Conservation (phyloP, 441 rosid genomes). For the Flueggea neowawraea region DNA sequence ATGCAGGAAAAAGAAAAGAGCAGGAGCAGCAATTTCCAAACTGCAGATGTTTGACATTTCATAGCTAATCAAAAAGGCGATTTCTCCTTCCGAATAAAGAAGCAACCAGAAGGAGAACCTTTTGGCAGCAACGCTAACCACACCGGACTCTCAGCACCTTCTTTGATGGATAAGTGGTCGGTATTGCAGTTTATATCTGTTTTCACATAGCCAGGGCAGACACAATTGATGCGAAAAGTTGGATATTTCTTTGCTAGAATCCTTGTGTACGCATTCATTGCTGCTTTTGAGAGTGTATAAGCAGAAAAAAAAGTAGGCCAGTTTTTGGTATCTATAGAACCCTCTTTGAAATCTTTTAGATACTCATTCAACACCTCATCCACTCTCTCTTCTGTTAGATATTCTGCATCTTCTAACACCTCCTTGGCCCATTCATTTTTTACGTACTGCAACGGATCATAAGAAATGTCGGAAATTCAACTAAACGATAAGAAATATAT, state of each 20-base stretch:
- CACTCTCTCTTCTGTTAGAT: constrained; percentile 33
- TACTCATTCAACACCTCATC: constrained; percentile 24
- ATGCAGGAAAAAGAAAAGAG: too few relatives aligned
- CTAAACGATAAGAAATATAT: too few relatives aligned
- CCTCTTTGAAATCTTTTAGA: constrained; percentile 31
- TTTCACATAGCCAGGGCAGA: constrained; percentile 37
- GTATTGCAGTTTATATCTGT: constrained; percentile 29
- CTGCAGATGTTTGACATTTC: background rate
- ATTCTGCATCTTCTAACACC: constrained; percentile 22
- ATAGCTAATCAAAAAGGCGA: constrained; percentile 10
- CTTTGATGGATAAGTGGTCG: constrained; percentile 1
- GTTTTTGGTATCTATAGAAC: constrained; percentile 23
- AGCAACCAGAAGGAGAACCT: constrained; percentile 33
- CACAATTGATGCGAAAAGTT: constrained; percentile 23
- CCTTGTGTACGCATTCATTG: constrained; percentile 37
- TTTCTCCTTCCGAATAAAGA: constrained; percentile 14
- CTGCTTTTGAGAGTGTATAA: constrained; percentile 32
- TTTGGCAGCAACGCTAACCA: constrained; percentile 24
- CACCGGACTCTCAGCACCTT: constrained; percentile 31
- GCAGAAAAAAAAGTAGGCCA: constrained; percentile 26
- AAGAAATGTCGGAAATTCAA: too few relatives aligned
- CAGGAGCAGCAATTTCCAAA: too few relatives aligned
- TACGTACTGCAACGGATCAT: constrained; percentile 13
- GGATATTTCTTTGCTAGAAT: constrained; percentile 32
- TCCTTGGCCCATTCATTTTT: constrained; percentile 23